Evolutionary conservation across 106 monocot genomes (phyloP), one percentile per base, ranked within the genome.

Genomic region (Platanthera zijinensis): DNA sequence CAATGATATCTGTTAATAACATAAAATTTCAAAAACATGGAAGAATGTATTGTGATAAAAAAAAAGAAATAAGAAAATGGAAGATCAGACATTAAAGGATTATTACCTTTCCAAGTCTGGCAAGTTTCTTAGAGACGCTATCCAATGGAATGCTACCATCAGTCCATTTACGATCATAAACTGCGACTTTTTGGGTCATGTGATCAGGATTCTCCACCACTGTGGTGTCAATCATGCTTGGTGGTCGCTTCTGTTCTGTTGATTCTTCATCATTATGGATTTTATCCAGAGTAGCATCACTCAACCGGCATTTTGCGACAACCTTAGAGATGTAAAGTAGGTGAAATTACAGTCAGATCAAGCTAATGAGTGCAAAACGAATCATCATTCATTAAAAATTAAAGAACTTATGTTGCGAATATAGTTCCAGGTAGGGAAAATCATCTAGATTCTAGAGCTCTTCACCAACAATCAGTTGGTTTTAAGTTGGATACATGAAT

Each of bases 151-250:
- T 77, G 80, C 87, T 94, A 3, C 99, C 99, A 76, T 99, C 90
- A 0, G 90, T 94, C 94, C 99, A 99, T 50, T 94, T 99, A 2
- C 73, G 68, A 8, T 99, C 94, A 73, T 99, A 87, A 73, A 99
- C 69, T 1, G 71, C 78, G 52, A 92, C 80, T 64, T 84, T 92
- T n/a, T 89, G 75, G 15, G 52, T 3, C 48, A 28, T 52, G 14
- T 6, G 17, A 28, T 54, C 78, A 11, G 45, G 50, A 47, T 82
- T 90, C 74, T 93, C 89, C 47, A 76, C 28, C 7, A 64, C 15
- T 45, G 83, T 51, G 47, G 57, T 53, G 17, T 78, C 82, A 17
- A 22, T 73, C 53, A 77, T 90, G 52, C 45, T 77, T 6, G 67
- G 49, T 72, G 57, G 84, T 45, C 76, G 76, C 57, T 80, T 89